Base-by-base conservation (phyloP, 352 stramenopile genomes). In the Globisporangium paroecandrum region DNA sequence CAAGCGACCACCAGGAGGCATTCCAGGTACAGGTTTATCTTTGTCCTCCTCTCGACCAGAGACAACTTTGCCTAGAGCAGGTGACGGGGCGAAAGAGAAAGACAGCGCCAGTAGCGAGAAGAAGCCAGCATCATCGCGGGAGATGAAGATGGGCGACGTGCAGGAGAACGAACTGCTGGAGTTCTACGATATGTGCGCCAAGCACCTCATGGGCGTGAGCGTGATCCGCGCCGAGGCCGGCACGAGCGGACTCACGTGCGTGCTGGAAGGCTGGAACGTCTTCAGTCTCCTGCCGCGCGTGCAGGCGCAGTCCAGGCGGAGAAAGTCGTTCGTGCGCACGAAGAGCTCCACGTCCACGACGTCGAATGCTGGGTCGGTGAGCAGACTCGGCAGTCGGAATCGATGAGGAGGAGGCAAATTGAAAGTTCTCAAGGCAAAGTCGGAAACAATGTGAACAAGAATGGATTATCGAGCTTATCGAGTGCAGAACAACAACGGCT, bases 221-320 rank as follows among this genome's bases (percentile, higher is more conserved):
- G 69, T 83, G 58, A 59, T 91, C 10, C 82, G 77, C 15, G 80
- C 74, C 3, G 82, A 93, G 65, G 83, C 85, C 1, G 85, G 85
- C 6, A 90, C 85, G 3, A 91, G 81, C 53, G 85, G 85, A 0
- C 22, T 91, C 24, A 79, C 77, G 3, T 80, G 84, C 22, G 63
- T 81, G 9, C 49, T 91, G 3, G 85, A 93, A 51, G 83, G 83
- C 0, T 89, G 79, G 76, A 89, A 91, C 57, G 15, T 90, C 15
- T 87, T 91, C 66, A 82, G 74, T 43, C 69, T 91, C 1, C 24
- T 93, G 29, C 83, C 85, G 1, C 81, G 77, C 20, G 66, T 73
- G 12, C 71, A 77, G 51, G 56, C 62, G 6, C 67, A 77, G 32
- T 55, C 69, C 3, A 66, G 27, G 0, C 71, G 71, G 36, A 81